These are phyloP conservation scores for Penicillium robsamsonii DNA, from an alignment of 495 filamentous ascomycete genomes.

Conservation along the genomic window DNA sequence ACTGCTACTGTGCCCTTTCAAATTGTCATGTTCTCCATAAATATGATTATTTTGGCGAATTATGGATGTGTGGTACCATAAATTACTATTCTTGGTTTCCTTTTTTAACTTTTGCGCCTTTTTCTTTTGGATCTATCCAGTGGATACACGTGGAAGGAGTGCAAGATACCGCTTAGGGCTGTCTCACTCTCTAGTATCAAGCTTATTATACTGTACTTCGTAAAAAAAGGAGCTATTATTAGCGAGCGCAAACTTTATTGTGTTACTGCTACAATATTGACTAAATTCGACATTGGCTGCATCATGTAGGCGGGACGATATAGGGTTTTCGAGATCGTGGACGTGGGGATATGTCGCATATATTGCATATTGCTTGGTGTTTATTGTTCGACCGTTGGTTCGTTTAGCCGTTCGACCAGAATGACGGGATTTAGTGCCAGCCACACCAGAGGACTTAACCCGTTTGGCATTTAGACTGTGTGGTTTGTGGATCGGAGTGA, in stretches of 20 bases:
- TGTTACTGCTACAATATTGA: neutral
- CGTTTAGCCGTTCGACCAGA: neutral
- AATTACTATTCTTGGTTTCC: too few relatives aligned
- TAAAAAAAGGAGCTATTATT: slow-evolving; percentile 4
- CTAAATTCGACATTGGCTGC: neutral
- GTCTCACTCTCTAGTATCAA: slow-evolving; percentile 3
- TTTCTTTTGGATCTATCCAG: too few relatives aligned
- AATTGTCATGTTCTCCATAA: too few relatives aligned
- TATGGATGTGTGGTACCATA: too few relatives aligned
- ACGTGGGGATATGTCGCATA: neutral
- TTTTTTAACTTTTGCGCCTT: too few relatives aligned
- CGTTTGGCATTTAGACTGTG: neutral
- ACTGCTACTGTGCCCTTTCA: too few relatives aligned
- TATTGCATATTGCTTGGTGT: neutral
- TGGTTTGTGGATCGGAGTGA: neutral
- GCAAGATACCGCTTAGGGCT: neutral
- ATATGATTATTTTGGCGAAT: too few relatives aligned
- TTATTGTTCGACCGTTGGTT: neutral
- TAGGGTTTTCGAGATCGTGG: neutral
- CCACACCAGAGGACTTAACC: neutral
- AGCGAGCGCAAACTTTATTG: slow-evolving; percentile 7
- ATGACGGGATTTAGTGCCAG: neutral
- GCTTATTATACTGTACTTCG: neutral
- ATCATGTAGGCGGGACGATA: neutral
- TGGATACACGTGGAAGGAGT: too few relatives aligned